Evolutionary conservation across 176 grass and related monocot species (phyloP).

Genomic region (Rhynchospora tenuis): DNA sequence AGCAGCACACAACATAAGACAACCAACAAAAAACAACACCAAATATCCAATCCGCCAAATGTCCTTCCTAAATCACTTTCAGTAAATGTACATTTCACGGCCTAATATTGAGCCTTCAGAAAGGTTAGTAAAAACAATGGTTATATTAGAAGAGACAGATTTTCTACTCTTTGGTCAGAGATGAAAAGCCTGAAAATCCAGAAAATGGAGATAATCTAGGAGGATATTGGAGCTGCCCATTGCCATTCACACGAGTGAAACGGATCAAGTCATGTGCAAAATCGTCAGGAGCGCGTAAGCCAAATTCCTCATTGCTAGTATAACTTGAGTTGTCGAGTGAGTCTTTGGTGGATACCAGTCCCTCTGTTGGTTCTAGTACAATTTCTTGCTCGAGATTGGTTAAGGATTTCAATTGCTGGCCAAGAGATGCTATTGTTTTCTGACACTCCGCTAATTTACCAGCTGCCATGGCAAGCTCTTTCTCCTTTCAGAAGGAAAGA

Average conservation of each 20-base stretch:
- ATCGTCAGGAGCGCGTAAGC: slow-evolving; percentile 12
- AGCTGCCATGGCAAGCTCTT: slow-evolving; percentile 56
- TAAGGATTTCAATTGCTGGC: slow-evolving; percentile 74
- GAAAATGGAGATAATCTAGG: slow-evolving; percentile 12
- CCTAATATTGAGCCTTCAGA: not conserved
- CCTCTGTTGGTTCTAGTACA: not conserved
- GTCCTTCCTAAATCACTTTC: slow-evolving; percentile 9
- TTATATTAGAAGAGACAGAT: not conserved
- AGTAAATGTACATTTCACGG: slow-evolving; percentile 12
- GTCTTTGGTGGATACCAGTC: not conserved
- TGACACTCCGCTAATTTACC: slow-evolving; percentile 90
- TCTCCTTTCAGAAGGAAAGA: slow-evolving; percentile 49
- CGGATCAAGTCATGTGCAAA: slow-evolving; percentile 30
- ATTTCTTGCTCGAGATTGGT: slow-evolving; percentile 48
- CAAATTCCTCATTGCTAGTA: slow-evolving; percentile 13
- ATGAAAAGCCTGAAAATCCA: slow-evolving; percentile 22
- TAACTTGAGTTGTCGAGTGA: slow-evolving; percentile 1
- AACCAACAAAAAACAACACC: slow-evolving; percentile 11
- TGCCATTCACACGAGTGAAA: slow-evolving; percentile 27
- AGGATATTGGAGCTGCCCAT: slow-evolving; percentile 22
- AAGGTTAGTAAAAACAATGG: slow-evolving; percentile 15
- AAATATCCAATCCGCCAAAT: not conserved
- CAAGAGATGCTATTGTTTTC: slow-evolving; percentile 89
- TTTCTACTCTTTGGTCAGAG: slow-evolving; percentile 19
- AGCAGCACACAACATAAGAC: not conserved